Evolutionary conservation across 1,284 basidiomycete species (phyloP).

Genomic region (Cryptococcus sp.): DNA sequence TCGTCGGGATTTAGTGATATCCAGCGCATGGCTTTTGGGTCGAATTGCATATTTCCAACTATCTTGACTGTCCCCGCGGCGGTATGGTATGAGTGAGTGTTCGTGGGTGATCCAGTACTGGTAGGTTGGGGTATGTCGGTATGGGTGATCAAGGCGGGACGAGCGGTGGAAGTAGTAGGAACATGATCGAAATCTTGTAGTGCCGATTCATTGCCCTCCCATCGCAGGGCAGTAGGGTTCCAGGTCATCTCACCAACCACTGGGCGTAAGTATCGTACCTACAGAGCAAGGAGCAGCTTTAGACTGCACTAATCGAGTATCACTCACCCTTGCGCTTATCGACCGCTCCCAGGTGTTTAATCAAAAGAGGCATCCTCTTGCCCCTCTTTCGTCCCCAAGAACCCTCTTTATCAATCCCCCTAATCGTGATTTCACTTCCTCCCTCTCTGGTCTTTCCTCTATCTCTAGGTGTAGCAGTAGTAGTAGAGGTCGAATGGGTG

Average conservation of each 20-base stretch:
- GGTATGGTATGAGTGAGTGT: constrained; percentile 43
- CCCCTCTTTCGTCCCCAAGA: constrained; percentile 55
- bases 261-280: constrained; percentile 43
- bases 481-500: not conserved
- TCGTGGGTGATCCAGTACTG: constrained; percentile 50
- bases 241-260: constrained; percentile 94
- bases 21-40: constrained; percentile 91
- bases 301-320: not conserved
- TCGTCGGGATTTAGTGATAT: constrained; percentile 78
- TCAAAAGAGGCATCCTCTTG: constrained; percentile 63
- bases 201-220: constrained; percentile 93
- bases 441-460: not conserved
- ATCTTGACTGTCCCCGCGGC: constrained; percentile 51
- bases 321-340: constrained; percentile 69
- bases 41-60: constrained; percentile 96
- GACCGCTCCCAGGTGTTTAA: constrained; percentile 72
- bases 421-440: constrained; percentile 4
- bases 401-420: constrained; percentile 9
- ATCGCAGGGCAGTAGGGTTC: constrained; percentile 81
- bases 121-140: constrained; percentile 63
- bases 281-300: no score
- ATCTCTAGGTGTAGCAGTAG: not conserved
- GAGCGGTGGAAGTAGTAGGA: constrained; percentile 69
- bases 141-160: constrained; percentile 93
- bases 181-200: constrained; percentile 80